Evolutionary conservation across 169 alveolate species (phyloP).

Genomic region (Babesia divergens): DNA sequence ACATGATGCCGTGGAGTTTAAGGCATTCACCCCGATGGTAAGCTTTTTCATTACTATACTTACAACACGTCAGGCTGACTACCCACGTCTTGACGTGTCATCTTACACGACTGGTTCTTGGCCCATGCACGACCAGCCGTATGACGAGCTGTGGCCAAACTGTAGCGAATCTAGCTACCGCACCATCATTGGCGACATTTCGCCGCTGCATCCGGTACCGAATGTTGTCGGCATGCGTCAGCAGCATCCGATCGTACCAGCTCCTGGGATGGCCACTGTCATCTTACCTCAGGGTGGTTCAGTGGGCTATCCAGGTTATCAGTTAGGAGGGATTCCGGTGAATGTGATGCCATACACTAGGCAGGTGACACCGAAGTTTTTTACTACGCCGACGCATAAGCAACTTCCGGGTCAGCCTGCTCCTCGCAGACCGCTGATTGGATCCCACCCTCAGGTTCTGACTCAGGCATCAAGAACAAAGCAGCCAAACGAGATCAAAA

Average conservation of each 20-base stretch:
- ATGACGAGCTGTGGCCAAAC: conserved; percentile 45
- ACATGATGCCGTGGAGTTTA: conserved; percentile 7
- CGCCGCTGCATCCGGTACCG: background rate
- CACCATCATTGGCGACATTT: conserved; percentile 44
- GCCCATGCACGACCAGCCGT: background rate
- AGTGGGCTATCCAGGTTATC: conserved; percentile 45
- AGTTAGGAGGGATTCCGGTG: conserved; percentile 48
- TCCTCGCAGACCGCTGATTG: too few relatives aligned
- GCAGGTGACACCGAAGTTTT: conserved; percentile 48
- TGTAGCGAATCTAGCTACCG: conserved; percentile 50
- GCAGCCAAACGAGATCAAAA: too few relatives aligned
- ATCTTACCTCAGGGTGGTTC: conserved; percentile 42
- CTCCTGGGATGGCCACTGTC: conserved; percentile 32
- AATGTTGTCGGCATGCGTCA: conserved; percentile 37
- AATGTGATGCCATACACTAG: conserved; percentile 50
- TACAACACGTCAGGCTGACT: background rate
- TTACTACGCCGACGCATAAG: conserved; percentile 6
- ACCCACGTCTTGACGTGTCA: conserved; percentile 43
- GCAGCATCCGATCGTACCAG: conserved; percentile 34
- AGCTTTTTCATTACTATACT: background rate
- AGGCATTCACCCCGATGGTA: conserved; percentile 47
- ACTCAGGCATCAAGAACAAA: too few relatives aligned
- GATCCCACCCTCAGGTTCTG: too few relatives aligned
- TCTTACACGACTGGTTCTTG: conserved; percentile 5
- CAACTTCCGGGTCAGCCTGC: conserved; percentile 12